Evolutionary conservation across 2,329 filamentous ascomycete genomes (phyloP).

Genomic region (Colletotrichum tofieldiae): DNA sequence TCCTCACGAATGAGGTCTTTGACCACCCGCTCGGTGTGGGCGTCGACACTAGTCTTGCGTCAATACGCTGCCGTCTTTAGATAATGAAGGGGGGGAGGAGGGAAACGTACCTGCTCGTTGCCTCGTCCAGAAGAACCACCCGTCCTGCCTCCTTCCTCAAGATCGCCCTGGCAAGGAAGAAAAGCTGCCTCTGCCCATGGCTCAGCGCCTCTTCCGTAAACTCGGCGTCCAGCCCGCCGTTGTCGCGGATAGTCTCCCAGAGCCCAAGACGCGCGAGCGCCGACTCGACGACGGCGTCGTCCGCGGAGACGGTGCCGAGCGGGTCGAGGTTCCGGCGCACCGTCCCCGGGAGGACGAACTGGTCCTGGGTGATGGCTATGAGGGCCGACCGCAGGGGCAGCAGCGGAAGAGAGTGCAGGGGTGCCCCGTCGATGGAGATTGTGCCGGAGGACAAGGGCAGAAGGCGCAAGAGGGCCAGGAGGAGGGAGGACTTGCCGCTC

Average conservation of each 20-base stretch:
- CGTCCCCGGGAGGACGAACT: constrained; percentile 37
- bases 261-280: constrained; percentile 38
- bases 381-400: constrained; percentile 44
- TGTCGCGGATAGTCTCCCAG: constrained; percentile 47
- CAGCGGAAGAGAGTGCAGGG: constrained; percentile 39
- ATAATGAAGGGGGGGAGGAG: neutral
- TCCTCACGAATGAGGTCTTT: constrained; percentile 50
- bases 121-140: constrained; percentile 64
- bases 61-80: neutral
- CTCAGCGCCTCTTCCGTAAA: constrained; percentile 53
- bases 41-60: constrained; percentile 50
- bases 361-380: constrained; percentile 38
- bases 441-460: constrained; percentile 57
- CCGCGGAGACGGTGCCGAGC: constrained; percentile 5
- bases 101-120: constrained; percentile 46
- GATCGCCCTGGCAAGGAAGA: constrained; percentile 52
- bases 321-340: constrained; percentile 72
- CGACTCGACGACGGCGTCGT: constrained; percentile 57
- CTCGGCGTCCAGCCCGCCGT: constrained; percentile 30
- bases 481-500: constrained; percentile 47
- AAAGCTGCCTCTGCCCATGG: constrained; percentile 52
- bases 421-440: constrained; percentile 55
- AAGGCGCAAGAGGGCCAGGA: constrained; percentile 60
- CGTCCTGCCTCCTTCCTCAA: constrained; percentile 52
- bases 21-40: constrained; percentile 52